A percentile compares a stretch with the other conserved stretches of the same genome.
Conservation (phyloP, 495 filamentous ascomycete species). For the Trichoderma gamsii region DNA sequence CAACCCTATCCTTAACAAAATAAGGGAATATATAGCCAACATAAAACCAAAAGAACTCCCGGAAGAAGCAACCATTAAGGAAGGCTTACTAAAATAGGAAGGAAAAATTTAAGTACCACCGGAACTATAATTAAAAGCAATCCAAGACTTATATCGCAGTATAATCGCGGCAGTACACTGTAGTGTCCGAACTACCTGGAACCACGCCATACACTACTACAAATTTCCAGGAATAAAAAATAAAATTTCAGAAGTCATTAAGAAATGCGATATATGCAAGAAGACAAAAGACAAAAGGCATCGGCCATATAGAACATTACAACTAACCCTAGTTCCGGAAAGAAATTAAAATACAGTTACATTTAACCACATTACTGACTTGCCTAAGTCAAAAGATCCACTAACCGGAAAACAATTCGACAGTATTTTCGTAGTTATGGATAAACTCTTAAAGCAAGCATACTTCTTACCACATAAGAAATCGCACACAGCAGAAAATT, state of each 20-base stretch:
- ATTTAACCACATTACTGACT: too few species aligned
- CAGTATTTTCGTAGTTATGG: constrained; percentile 30
- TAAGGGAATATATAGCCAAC: constrained; percentile 30
- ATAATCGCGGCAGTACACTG: too few species aligned
- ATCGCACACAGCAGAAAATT: neutral
- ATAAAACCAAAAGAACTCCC: constrained; percentile 19
- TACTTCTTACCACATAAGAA: neutral
- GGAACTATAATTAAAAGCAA: constrained; percentile 28
- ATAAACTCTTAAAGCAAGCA: neutral
- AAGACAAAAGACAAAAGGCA: neutral
- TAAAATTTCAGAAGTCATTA: neutral
- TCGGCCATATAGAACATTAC: neutral
- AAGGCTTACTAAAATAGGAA: neutral
- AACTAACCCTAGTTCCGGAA: too few species aligned
- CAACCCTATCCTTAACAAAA: constrained; percentile 30
- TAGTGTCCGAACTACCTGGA: too few species aligned
- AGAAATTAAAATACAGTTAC: too few species aligned
- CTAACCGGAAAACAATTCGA: too few species aligned
- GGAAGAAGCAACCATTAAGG: too few species aligned
- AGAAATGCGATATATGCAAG: neutral
- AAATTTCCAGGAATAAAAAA: too few species aligned
- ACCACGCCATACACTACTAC: too few species aligned
- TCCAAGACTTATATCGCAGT: too few species aligned
- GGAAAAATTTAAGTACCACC: constrained; percentile 30
- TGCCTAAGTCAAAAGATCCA: too few species aligned